Percentiles rank a stretch among this genome's conserved stretches.
phyloP scores from a whole-genome alignment of 306 rosid species.

The Quillaja saponaria region DNA sequence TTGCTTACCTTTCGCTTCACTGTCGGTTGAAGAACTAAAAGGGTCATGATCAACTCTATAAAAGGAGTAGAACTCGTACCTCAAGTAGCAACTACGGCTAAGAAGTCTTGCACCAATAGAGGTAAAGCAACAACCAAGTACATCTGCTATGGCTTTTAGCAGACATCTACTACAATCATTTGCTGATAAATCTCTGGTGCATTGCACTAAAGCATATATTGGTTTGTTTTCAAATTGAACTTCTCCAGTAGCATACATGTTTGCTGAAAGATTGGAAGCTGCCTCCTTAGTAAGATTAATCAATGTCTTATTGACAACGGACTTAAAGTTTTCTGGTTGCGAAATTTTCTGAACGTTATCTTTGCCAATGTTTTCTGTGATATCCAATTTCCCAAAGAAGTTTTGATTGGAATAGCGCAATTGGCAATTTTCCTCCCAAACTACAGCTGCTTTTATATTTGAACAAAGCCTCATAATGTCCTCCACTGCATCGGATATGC shows the following conservation, averaged over 20 bases:
- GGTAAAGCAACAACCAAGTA: slow-evolving; percentile 36
- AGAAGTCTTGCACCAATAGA: slow-evolving; percentile 63
- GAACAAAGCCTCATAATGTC: slow-evolving; percentile 45
- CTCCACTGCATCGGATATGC: slow-evolving; percentile 36
- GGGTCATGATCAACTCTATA: slow-evolving; percentile 34
- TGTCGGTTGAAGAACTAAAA: slow-evolving; percentile 18
- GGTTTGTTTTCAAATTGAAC: slow-evolving; percentile 30
- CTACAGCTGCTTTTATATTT: slow-evolving; percentile 43
- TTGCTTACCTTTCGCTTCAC: slow-evolving; percentile 34
- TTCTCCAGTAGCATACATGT: slow-evolving; percentile 49
- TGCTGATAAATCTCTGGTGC: slow-evolving; percentile 55
- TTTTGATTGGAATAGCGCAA: slow-evolving; percentile 48
- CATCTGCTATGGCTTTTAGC: slow-evolving; percentile 36
- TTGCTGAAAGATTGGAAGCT: slow-evolving; percentile 35
- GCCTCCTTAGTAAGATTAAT: slow-evolving; percentile 37
- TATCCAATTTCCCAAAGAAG: slow-evolving; percentile 48
- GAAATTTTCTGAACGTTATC: slow-evolving; percentile 30
- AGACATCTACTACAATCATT: slow-evolving; percentile 50
- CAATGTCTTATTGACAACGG: slow-evolving; percentile 41
- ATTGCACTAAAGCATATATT: slow-evolving; percentile 60
- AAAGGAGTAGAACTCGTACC: slow-evolving; percentile 62
- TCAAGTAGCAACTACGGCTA: slow-evolving; percentile 56
- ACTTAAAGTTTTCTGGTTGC: slow-evolving; percentile 34
- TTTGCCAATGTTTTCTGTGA: slow-evolving; percentile 28
- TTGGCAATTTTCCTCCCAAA: slow-evolving; percentile 63